These are phyloP conservation scores for Fusarium citri DNA, from an alignment of 2,329 filamentous ascomycete genomes.

Conservation along the genomic window DNA sequence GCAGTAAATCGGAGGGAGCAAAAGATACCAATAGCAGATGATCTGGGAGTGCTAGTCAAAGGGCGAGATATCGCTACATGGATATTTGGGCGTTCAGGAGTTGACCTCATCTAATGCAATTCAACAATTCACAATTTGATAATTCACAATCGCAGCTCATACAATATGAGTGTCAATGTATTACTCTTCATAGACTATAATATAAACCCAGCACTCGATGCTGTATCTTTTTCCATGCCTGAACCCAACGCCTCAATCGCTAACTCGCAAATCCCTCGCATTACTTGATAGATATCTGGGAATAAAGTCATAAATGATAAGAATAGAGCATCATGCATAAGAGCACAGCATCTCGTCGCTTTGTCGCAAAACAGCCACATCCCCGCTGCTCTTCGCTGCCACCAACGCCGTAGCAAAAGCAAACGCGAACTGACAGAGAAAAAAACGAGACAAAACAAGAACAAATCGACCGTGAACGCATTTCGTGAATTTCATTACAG, in stretches of 20 bases:
- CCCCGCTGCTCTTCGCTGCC: conserved; percentile 30
- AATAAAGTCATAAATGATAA: conserved; percentile 6
- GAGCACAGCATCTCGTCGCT: background rate
- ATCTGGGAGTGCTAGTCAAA: background rate
- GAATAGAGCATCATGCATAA: conserved; percentile 10
- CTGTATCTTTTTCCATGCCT: conserved; percentile 29
- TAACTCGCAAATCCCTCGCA: conserved; percentile 25
- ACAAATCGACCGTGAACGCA: conserved; percentile 25
- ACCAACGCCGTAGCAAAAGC: conserved; percentile 42
- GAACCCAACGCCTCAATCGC: conserved; percentile 38
- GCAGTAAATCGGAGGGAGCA: conserved; percentile 17
- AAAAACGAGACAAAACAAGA: conserved; percentile 10
- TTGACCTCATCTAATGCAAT: background rate
- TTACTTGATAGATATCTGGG: conserved; percentile 26
- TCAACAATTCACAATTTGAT: background rate
- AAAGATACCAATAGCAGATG: conserved; percentile 12
- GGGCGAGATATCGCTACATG: background rate
- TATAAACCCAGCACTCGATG: conserved; percentile 9
- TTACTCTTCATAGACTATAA: conserved; percentile 28
- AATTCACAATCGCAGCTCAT: background rate
- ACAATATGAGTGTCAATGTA: background rate
- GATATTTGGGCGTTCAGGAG: conserved; percentile 39
- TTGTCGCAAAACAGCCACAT: background rate
- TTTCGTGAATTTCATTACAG: conserved; percentile 42
- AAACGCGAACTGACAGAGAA: conserved; percentile 2